Evolutionary conservation across 306 rosid species (phyloP).

Genomic region (Lotus japonicus): DNA sequence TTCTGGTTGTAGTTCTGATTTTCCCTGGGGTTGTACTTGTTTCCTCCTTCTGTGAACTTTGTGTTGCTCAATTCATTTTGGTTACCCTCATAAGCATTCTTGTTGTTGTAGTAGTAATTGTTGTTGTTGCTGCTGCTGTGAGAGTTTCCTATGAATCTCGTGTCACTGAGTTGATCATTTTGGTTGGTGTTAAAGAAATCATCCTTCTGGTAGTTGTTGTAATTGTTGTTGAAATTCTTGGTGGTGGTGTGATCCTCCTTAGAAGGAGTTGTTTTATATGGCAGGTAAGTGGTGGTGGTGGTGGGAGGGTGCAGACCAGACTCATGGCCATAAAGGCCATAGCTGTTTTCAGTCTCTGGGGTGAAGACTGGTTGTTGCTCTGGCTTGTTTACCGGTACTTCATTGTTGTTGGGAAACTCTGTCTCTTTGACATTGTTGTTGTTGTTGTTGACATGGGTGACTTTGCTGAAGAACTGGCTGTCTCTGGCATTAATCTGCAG

Average conservation of each 20-base stretch:
- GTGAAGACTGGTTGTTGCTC: conserved; percentile 53
- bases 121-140: neutral
- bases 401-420: conserved; percentile 27
- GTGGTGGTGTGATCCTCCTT: conserved; percentile 10
- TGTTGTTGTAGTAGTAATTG: conserved; percentile 17
- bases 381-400: conserved; percentile 24
- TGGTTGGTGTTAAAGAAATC: conserved; percentile 17
- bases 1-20: conserved; percentile 29
- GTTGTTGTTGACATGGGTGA: conserved; percentile 32
- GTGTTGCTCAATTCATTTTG: conserved; percentile 17
- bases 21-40: conserved; percentile 25
- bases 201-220: conserved; percentile 26
- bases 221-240: conserved; percentile 10
- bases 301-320: conserved; percentile 56
- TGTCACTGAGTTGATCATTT: conserved; percentile 10
- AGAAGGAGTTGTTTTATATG: conserved; percentile 37
- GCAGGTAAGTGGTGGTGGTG: conserved; percentile 24
- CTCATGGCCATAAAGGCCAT: conserved; percentile 87
- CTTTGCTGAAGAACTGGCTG: conserved; percentile 86
- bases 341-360: conserved; percentile 56
- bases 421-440: conserved; percentile 32
- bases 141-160: neutral
- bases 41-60: conserved; percentile 27
- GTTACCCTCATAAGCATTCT: conserved; percentile 17
- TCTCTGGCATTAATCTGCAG: conserved; percentile 63